These are phyloP conservation scores for Diplodia mutila DNA, from an alignment of 2,329 filamentous ascomycete genomes.

Conservation along the genomic window DNA sequence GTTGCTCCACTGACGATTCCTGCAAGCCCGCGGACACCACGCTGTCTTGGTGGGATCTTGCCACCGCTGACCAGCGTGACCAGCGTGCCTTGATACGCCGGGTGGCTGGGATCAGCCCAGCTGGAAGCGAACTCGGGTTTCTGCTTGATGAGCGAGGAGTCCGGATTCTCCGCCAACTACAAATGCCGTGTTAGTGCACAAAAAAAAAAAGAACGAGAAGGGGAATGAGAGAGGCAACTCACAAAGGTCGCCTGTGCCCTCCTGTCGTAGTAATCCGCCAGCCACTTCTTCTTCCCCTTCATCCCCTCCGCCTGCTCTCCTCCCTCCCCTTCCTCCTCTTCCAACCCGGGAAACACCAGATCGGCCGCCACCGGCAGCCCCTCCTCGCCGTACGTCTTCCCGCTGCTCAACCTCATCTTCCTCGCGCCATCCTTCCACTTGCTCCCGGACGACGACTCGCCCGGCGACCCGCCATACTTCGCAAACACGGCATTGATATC, in stretches of 20 bases:
- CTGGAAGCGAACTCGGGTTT: constrained; percentile 50
- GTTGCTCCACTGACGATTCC: background rate
- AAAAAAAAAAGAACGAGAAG: background rate
- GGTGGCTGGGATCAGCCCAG: constrained; percentile 57
- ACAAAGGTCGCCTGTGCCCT: constrained; percentile 53
- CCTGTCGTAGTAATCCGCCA: constrained; percentile 56
- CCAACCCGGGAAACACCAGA: constrained; percentile 45
- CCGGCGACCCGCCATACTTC: constrained; percentile 31
- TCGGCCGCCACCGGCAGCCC: constrained; percentile 46
- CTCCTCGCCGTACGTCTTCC: constrained; percentile 46
- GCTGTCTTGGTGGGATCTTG: constrained; percentile 36
- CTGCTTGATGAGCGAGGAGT: constrained; percentile 42
- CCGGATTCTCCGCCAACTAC: constrained; percentile 44
- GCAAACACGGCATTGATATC: constrained; percentile 45
- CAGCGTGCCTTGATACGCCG: constrained; percentile 54
- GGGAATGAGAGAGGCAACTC: constrained; percentile 24
- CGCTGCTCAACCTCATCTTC: constrained; percentile 45
- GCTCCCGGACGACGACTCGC: constrained; percentile 28
- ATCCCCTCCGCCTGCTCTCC: constrained; percentile 33
- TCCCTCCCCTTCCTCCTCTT: constrained; percentile 31
- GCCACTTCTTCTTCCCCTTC: constrained; percentile 43
- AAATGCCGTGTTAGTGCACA: constrained; percentile 29
- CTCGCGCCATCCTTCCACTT: constrained; percentile 36
- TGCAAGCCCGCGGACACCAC: constrained; percentile 17
- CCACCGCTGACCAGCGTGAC: constrained; percentile 54